Evolutionary conservation across 1,139 yeast genomes (phyloP).

Genomic region (Protomyces macrosporus): DNA sequence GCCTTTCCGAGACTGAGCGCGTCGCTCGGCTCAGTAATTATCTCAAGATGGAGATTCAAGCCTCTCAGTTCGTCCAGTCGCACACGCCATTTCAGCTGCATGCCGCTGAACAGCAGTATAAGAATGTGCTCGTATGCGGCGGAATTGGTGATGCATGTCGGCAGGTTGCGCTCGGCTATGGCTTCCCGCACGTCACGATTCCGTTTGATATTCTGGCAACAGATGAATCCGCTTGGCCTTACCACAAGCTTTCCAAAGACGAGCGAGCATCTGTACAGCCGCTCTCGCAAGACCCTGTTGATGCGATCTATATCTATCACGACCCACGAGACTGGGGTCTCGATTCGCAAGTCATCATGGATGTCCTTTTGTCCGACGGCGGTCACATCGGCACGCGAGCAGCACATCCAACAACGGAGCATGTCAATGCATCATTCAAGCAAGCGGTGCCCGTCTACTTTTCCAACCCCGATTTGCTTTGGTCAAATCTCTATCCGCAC

Average conservation of each 20-base stretch:
- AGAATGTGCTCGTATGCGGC: conserved; percentile 75
- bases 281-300: conserved; percentile 47
- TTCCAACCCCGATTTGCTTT: conserved; percentile 81
- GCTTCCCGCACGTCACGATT: conserved; percentile 71
- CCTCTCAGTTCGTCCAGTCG: conserved; percentile 79
- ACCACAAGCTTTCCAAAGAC: conserved; percentile 50
- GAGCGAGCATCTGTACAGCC: conserved; percentile 48
- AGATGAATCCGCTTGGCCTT: conserved; percentile 65
- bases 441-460: conserved; percentile 78
- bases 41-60: conserved; percentile 54
- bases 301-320: conserved; percentile 78
- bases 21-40: conserved; percentile 62
- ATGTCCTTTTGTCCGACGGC: conserved; percentile 61
- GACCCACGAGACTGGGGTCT: conserved; percentile 90
- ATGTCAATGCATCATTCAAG: conserved; percentile 47
- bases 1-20: conserved; percentile 68
- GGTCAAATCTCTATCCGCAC: conserved; percentile 79
- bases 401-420: not conserved
- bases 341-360: conserved; percentile 79
- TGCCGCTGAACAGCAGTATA: conserved; percentile 48
- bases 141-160: conserved; percentile 50
- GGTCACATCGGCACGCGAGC: conserved; percentile 79
- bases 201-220: conserved; percentile 65
- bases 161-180: conserved; percentile 39
- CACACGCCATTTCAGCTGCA: conserved; percentile 85